Base-by-base conservation (phyloP, 2,329 filamentous ascomycete genomes). In the Aspergillus fischeri region DNA sequence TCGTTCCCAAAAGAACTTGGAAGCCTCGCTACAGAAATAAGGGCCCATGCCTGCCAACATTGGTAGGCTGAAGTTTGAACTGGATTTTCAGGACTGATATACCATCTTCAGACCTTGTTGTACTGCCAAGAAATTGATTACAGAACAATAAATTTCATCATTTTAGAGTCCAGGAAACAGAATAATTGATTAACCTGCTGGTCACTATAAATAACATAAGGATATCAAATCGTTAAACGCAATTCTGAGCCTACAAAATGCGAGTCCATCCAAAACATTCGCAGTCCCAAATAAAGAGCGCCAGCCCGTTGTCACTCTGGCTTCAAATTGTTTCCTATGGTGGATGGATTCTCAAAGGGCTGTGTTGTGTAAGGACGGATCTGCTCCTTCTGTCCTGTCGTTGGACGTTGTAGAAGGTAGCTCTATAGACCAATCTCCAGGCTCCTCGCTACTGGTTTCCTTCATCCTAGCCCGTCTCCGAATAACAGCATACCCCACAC, bases 401-500 rank as follows among this genome's bases (percentile, higher is more conserved):
- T 47, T 24, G 21, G 10, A 5, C 3, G 11, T 17, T 27, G 44
- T 25, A 24, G 44, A 7, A 14, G 44, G 25, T 14, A 47, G 45
- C 41, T 56, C 57, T 14, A 49, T 49, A 20, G 28, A 47, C 28
- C 47, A 42, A 5, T 38, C 50, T 14, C 44, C 44, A 47, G 44
- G 44, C 27, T 51, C 29, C 52, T 80, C 80, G 59, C 85, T 62
- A 71, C 84, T 82, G 24, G 84, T 75, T 41, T 80, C 74, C 50
- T 71, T 67, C 1, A 78, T 70, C 24, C 68, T 63, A 61, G 77
- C 75, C 24, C 74, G 73, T 82, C 82, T 84, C 3, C 73, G 74
- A 54, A 84, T 81, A 3, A 64, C 67, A 70, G 24, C 20, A 17
- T 14, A 47, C 11, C 21, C 44, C 44, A 47, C 44, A 25, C n/a